Base-by-base conservation (phyloP, 192 early-diverging fungal species). In the Coemansia interrupta region DNA sequence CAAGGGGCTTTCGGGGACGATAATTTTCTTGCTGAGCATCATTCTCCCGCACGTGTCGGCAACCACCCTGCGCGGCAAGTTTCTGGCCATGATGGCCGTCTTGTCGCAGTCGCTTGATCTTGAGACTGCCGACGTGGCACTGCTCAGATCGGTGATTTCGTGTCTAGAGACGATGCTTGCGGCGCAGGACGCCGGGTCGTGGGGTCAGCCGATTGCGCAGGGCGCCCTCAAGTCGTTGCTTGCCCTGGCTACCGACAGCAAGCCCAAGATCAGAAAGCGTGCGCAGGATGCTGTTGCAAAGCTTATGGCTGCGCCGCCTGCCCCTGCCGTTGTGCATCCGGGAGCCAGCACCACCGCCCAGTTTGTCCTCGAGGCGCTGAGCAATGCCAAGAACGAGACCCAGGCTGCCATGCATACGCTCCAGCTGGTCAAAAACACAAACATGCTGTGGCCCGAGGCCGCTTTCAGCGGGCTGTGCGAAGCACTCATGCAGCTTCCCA, bases 211-310 rank as follows among this genome's bases (percentile, higher is more conserved):
- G 29, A 69, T 78, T 4, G 82, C 83, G 4, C 88, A 89, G 70
- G 86, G 87, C 60, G 73, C 84, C 6, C 86, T 87, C 60, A 85
- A 89, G 55, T 81, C 84, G 24, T 71, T 98, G 43, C 73, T 97
- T 23, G 69, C 87, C 38, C 85, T 94, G 47, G 83, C 89, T 23
- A 78, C 89, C 6, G 93, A 98, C 60, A 80, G 72, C 45, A 83
- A 93, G 48, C 92, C 96, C 29, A 95, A 92, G 81, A 86, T 95
- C 45, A 85, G 96, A 23, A 89, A 91, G 73, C 73, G 89, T 50
- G 93, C 95, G 23, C 90, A 90, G 59, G 92, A 96, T 50, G 89
- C 89, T 11, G 84, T 93, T 29, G 80, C 80, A 29, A 68, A 73
- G 38, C 78, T 97, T 42, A 70, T 95, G 24, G 68, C 74, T 3